These are phyloP conservation scores for Artemisia argyi DNA, from an alignment of 129 eudicot genomes.

Conservation along the genomic window DNA sequence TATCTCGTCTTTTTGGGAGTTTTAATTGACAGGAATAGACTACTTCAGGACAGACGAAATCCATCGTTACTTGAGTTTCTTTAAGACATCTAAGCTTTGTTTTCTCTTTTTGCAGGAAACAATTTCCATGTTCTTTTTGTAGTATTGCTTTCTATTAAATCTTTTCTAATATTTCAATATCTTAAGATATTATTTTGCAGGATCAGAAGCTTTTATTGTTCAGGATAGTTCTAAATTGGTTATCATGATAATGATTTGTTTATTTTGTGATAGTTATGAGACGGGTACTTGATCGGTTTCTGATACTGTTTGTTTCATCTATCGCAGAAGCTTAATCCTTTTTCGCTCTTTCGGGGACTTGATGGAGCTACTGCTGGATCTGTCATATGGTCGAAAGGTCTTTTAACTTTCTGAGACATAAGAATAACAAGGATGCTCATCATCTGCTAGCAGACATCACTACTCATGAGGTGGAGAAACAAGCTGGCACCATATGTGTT, in stretches of 20 bases:
- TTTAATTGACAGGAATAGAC: constrained; percentile 42
- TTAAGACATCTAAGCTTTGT: neutral
- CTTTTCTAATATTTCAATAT: constrained; percentile 23
- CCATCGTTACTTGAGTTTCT: constrained; percentile 5
- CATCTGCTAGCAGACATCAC: neutral
- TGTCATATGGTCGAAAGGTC: constrained; percentile 10
- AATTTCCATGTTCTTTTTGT: neutral
- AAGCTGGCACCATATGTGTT: neutral
- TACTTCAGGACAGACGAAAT: constrained; percentile 26
- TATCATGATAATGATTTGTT: constrained; percentile 17
- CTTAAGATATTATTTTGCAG: constrained; percentile 56
- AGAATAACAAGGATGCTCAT: neutral
- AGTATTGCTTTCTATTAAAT: neutral
- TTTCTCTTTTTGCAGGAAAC: constrained; percentile 36
- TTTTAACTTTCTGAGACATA: neutral
- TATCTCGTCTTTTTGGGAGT: constrained; percentile 29
- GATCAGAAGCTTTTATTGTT: constrained; percentile 45
- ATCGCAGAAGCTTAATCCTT: neutral
- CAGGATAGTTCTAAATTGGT: constrained; percentile 44
- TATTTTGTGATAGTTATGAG: constrained; percentile 13
- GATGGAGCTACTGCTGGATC: constrained; percentile 4
- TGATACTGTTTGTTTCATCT: neutral
- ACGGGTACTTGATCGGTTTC: neutral
- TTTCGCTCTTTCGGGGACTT: neutral
- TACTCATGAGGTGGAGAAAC: neutral